phyloP scores from a whole-genome alignment of 2,329 filamentous ascomycete genomes.

The Aspergillus brunneoviolaceus region DNA sequence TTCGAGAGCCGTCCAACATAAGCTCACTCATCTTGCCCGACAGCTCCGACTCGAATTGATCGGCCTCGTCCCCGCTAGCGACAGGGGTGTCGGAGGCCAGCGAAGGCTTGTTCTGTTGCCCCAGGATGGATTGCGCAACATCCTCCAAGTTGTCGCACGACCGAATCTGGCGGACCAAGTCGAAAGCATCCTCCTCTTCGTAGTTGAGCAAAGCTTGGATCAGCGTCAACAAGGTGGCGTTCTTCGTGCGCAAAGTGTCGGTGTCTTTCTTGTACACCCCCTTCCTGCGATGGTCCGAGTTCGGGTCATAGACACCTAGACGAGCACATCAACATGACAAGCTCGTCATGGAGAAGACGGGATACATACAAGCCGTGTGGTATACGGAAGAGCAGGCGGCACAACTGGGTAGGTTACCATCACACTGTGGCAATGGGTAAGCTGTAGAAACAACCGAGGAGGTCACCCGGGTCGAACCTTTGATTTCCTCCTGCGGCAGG shows the following conservation, averaged over 20 bases:
- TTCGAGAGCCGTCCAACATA: slow-evolving; percentile 78
- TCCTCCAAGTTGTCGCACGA: slow-evolving; percentile 74
- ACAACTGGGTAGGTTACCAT: slow-evolving; percentile 86
- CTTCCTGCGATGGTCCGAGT: slow-evolving; percentile 92
- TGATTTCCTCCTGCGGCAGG: slow-evolving; percentile 74
- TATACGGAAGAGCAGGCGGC: slow-evolving; percentile 97
- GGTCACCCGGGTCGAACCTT: slow-evolving; percentile 51
- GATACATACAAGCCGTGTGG: slow-evolving; percentile 43
- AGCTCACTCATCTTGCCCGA: slow-evolving; percentile 93
- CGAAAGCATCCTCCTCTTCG: slow-evolving; percentile 78
- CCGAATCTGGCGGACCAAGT: slow-evolving; percentile 80
- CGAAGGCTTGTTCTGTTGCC: slow-evolving; percentile 51
- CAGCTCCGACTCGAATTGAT: slow-evolving; percentile 71
- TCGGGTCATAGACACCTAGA: slow-evolving; percentile 91
- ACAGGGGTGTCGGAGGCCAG: slow-evolving; percentile 39
- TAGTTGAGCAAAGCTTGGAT: slow-evolving; percentile 91
- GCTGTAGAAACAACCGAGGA: background rate
- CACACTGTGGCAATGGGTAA: slow-evolving; percentile 56
- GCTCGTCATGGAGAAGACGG: background rate
- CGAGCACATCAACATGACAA: slow-evolving; percentile 17
- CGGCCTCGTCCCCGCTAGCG: slow-evolving; percentile 36
- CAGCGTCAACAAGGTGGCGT: slow-evolving; percentile 85
- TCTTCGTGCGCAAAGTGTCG: slow-evolving; percentile 81
- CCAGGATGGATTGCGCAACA: slow-evolving; percentile 60
- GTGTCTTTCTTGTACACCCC: slow-evolving; percentile 95